These are phyloP conservation scores for Paracamarosporium sp. DNA, from an alignment of 2,329 filamentous ascomycete species.

Conservation along the genomic window DNA sequence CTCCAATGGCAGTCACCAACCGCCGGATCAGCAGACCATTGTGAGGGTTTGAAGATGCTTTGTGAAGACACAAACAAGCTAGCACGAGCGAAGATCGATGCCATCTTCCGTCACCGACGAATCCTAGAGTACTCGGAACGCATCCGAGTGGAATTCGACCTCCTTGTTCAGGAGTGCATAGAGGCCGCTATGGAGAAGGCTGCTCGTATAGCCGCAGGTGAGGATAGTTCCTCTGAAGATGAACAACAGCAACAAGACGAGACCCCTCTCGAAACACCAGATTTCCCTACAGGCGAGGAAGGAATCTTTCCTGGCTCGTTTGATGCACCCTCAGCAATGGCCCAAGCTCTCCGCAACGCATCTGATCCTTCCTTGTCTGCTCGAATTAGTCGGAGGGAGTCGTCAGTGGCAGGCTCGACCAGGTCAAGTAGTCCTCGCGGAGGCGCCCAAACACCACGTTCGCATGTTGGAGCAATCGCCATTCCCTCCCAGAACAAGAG, in stretches of 20 bases:
- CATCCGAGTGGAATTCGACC: slow-evolving; percentile 90
- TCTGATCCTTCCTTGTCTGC: slow-evolving; percentile 57
- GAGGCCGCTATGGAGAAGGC: slow-evolving; percentile 90
- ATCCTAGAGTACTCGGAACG: slow-evolving; percentile 97
- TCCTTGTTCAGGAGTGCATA: slow-evolving; percentile 94
- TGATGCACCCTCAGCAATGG: slow-evolving; percentile 63
- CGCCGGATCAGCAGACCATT: slow-evolving; percentile 88
- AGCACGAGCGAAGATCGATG: slow-evolving; percentile 88
- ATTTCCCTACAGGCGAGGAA: slow-evolving; percentile 56
- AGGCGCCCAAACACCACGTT: slow-evolving; percentile 83
- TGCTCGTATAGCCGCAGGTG: slow-evolving; percentile 82
- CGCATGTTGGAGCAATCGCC: slow-evolving; percentile 69
- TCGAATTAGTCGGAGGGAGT: slow-evolving; percentile 57
- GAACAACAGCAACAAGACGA: slow-evolving; percentile 56
- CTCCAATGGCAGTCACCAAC: slow-evolving; percentile 96
- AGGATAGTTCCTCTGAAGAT: slow-evolving; percentile 76
- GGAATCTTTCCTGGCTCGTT: slow-evolving; percentile 66
- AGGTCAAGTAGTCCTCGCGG: slow-evolving; percentile 89
- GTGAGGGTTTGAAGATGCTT: slow-evolving; percentile 85
- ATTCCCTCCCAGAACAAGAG: slow-evolving; percentile 71
- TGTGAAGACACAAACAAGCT: slow-evolving; percentile 88
- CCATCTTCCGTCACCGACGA: slow-evolving; percentile 86
- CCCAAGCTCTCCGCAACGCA: slow-evolving; percentile 61
- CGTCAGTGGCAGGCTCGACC: slow-evolving; percentile 75
- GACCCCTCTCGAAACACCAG: slow-evolving; percentile 53